Conservation (phyloP, 2,329 filamentous ascomycete genomes). For the Colletotrichum melonis region DNA sequence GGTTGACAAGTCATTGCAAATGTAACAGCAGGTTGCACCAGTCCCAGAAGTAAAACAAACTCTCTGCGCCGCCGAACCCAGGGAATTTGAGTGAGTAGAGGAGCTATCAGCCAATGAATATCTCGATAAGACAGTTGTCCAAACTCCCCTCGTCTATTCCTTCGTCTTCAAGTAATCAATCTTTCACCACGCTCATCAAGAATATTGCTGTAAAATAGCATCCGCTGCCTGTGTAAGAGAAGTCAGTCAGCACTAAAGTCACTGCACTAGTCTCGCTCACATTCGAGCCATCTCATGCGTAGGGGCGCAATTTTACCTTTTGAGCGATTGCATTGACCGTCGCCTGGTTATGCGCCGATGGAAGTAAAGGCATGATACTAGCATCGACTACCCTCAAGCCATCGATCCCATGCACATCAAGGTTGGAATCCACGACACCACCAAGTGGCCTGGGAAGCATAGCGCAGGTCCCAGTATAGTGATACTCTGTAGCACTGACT, state of each 20-base stretch:
- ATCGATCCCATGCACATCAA: slow-evolving; percentile 42
- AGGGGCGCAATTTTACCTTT: slow-evolving; percentile 10
- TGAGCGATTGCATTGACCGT: slow-evolving; percentile 36
- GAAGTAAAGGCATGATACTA: slow-evolving; percentile 36
- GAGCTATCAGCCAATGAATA: not conserved
- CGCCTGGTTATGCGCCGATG: slow-evolving; percentile 35
- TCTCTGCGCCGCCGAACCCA: not conserved
- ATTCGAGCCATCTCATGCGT: accelerated
- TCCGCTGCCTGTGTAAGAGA: not conserved
- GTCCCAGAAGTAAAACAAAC: not conserved
- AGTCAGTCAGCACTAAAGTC: not conserved
- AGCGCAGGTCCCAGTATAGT: slow-evolving; percentile 42
- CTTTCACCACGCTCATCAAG: not conserved
- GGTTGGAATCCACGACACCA: slow-evolving; percentile 41
- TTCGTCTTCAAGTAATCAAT: too few relatives aligned
- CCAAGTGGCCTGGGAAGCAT: slow-evolving; percentile 42
- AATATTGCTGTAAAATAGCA: not conserved
- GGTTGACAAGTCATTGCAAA: not conserved
- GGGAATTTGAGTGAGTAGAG: not conserved
- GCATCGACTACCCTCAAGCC: slow-evolving; percentile 37
- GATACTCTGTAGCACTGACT: slow-evolving; percentile 18
- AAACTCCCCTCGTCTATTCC: not conserved
- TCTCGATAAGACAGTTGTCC: not conserved
- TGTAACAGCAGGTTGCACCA: not conserved
- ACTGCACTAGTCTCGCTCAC: not conserved